These are phyloP conservation scores for Pachysandra terminalis DNA, from an alignment of 164 flowering plant species.

Conservation along the genomic window DNA sequence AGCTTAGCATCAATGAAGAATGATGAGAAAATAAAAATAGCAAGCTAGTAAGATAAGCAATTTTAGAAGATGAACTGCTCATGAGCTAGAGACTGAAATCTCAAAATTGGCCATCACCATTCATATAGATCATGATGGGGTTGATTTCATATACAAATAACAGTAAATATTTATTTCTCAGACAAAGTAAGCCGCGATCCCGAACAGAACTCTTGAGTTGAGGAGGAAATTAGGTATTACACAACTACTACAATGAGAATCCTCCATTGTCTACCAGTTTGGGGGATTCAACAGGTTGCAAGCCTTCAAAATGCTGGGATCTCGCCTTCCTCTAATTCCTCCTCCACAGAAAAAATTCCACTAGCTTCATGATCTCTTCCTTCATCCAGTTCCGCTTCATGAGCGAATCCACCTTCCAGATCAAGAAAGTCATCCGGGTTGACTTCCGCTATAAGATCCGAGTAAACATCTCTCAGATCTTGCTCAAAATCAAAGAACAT, in stretches of 20 bases:
- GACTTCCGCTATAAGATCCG: constrained; percentile 39
- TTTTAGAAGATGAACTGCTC: not conserved
- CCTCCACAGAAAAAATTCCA: constrained; percentile 19
- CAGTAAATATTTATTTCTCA: not conserved
- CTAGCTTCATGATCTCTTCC: constrained; percentile 1
- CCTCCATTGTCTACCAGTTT: too few species aligned
- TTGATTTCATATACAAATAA: not conserved
- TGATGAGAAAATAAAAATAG: not conserved
- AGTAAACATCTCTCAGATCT: constrained; percentile 51
- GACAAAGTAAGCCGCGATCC: not conserved
- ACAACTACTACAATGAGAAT: not conserved
- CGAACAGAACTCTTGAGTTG: not conserved
- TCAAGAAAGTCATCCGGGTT: constrained; percentile 68
- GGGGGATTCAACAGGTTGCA: not conserved
- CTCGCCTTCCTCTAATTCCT: constrained; percentile 80
- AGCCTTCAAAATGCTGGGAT: constrained; percentile 23
- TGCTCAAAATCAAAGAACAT: constrained; percentile 54
- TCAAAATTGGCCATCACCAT: not conserved
- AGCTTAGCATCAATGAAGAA: not conserved
- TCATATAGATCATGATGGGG: not conserved
- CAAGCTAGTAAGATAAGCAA: not conserved
- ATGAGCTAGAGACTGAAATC: not conserved
- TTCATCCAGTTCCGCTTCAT: constrained; percentile 16
- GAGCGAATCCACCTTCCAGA: constrained; percentile 35
- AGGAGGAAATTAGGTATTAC: not conserved